A percentile compares a stretch with the other conserved stretches of the same genome.
These are phyloP conservation scores for Mucor circinelloides DNA, from an alignment of 371 early-diverging fungal genomes.

Conservation along the genomic window DNA sequence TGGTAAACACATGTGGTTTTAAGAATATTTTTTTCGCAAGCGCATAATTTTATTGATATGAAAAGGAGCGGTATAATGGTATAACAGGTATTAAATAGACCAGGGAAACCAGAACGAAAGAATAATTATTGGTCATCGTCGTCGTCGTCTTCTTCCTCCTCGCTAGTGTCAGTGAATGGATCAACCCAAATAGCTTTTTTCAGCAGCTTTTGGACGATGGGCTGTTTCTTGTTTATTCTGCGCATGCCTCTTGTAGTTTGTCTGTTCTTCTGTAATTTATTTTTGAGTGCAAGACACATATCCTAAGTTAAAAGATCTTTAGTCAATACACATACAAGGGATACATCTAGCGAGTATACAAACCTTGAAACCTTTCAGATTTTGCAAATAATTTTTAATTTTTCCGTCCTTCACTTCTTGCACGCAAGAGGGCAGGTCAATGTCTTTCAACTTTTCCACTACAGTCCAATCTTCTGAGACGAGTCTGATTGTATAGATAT, in stretches of 20 bases:
- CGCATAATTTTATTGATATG: no score
- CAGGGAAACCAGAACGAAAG: no score
- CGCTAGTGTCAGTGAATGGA: slow-evolving; percentile 11
- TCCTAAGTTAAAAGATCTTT: slow-evolving; percentile 16
- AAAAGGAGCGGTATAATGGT: no score
- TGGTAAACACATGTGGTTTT: no score
- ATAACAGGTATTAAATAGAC: no score
- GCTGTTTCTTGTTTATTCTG: slow-evolving; percentile 16
- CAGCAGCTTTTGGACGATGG: slow-evolving; percentile 5
- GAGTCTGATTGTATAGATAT: slow-evolving; percentile 19
- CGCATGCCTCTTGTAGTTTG: slow-evolving; percentile 18
- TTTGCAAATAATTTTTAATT: not conserved
- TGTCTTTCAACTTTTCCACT: slow-evolving; percentile 18
- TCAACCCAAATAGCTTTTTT: slow-evolving; percentile 18
- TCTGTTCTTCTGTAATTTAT: slow-evolving; percentile 14
- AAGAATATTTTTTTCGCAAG: no score
- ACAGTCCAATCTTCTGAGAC: slow-evolving; percentile 19
- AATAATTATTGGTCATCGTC: slow-evolving; percentile 12
- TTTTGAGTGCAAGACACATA: slow-evolving; percentile 15
- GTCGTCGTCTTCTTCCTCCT: slow-evolving; percentile 14
- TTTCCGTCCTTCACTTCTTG: not conserved
- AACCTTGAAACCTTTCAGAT: not conserved
- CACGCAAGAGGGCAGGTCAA: slow-evolving; percentile 14
- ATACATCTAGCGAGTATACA: slow-evolving; percentile 18
- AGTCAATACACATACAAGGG: slow-evolving; percentile 12